Conservation (phyloP, 139 green algal genomes). For the Closterium sp. region DNA sequence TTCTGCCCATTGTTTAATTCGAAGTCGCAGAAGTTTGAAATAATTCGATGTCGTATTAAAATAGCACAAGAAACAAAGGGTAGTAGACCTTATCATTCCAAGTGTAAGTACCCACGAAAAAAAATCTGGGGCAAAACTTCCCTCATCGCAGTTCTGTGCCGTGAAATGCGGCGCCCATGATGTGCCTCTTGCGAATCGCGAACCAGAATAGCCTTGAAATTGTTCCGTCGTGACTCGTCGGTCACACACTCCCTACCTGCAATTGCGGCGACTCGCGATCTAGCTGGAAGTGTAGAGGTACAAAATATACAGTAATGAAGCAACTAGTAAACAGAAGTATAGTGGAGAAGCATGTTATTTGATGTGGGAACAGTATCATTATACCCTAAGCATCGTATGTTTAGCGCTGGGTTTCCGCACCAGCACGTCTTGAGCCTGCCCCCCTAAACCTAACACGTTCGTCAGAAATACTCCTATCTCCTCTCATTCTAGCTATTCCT, state of each 20-base stretch:
- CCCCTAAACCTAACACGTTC: not conserved
- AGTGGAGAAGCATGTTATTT: too few species aligned
- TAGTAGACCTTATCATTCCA: too few species aligned
- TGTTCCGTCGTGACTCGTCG: not conserved
- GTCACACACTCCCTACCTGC: not conserved
- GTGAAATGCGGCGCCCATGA: not conserved
- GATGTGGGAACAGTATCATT: too few species aligned
- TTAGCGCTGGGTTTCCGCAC: not conserved
- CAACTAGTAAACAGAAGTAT: too few species aligned
- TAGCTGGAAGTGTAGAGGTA: not conserved
- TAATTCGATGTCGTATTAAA: too few species aligned
- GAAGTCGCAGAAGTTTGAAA: too few species aligned
- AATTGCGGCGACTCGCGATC: not conserved
- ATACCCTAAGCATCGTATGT: not conserved
- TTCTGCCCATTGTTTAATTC: too few species aligned
- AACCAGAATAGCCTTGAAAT: not conserved
- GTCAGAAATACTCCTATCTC: not conserved
- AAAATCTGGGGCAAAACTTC: not conserved
- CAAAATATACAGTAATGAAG: not conserved
- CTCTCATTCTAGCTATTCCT: not conserved
- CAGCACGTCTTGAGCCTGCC: not conserved
- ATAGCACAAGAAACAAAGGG: too few species aligned
- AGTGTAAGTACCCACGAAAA: not conserved
- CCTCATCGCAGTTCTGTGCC: not conserved
- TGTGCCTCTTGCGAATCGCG: not conserved